Conservation (phyloP, 2,329 filamentous ascomycete genomes). For the Phoma sp. region DNA sequence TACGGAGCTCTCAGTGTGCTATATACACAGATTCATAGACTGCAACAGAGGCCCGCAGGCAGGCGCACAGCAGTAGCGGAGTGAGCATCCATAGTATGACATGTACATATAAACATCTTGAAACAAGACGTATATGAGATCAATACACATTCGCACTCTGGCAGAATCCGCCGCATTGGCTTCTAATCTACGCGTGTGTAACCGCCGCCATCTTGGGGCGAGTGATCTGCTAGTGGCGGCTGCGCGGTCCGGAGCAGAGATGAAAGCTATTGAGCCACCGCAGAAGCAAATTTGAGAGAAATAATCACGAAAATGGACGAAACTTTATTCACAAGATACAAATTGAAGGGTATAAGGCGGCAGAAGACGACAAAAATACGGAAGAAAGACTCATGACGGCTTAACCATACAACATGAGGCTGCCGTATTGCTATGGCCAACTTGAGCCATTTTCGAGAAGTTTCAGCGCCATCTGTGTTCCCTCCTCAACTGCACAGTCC, state of each 20-base stretch:
- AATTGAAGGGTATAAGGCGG: conserved; percentile 3
- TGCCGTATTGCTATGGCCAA: too few relatives aligned
- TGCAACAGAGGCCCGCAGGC: conserved; percentile 5
- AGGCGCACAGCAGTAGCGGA: conserved; percentile 21
- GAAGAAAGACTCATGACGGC: too few relatives aligned
- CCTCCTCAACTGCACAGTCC: conserved; percentile 4
- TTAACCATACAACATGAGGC: too few relatives aligned
- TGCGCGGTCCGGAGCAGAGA: conserved; percentile 35
- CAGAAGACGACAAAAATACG: background rate
- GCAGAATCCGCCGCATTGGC: conserved; percentile 27
- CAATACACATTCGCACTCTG: conserved; percentile 8
- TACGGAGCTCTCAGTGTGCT: conserved; percentile 1
- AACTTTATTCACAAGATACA: too few relatives aligned
- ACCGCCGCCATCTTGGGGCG: conserved; percentile 29
- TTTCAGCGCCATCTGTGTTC: background rate
- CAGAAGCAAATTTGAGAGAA: background rate
- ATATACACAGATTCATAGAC: conserved; percentile 27
- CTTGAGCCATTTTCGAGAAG: too few relatives aligned
- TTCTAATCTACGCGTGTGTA: conserved; percentile 46
- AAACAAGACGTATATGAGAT: conserved; percentile 27
- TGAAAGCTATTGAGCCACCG: too few relatives aligned
- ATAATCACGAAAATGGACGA: too few relatives aligned
- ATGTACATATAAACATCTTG: conserved; percentile 21
- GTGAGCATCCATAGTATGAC: conserved; percentile 2
- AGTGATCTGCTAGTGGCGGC: conserved; percentile 38